Conservation (phyloP, 441 rosid genomes). For the Melastoma candidum region DNA sequence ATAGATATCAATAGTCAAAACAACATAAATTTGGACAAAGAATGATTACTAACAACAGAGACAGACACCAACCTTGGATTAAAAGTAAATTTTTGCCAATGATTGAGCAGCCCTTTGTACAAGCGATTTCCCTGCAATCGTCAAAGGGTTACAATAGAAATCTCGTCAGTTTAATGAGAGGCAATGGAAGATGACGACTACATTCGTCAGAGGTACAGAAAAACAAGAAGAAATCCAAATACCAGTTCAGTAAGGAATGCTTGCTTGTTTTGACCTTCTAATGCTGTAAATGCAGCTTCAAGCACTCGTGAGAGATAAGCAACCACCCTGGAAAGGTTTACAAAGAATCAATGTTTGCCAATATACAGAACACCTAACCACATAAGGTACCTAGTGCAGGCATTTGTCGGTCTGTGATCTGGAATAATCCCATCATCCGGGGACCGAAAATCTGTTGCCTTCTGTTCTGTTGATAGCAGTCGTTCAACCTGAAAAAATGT, state of each 20-base stretch:
- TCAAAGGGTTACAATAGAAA: constrained; percentile 10
- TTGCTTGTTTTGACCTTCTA: constrained; percentile 98
- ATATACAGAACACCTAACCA: neutral
- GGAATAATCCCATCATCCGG: constrained; percentile 95
- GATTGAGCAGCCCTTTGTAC: constrained; percentile 78
- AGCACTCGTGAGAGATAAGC: constrained; percentile 97
- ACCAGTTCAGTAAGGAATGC: constrained; percentile 97
- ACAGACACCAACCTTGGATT: constrained; percentile 67
- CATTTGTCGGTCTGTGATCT: constrained; percentile 97
- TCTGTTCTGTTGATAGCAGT: constrained; percentile 87
- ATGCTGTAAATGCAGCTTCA: constrained; percentile 91
- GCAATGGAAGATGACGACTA: neutral
- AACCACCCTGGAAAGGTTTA: constrained; percentile 52
- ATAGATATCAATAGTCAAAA: too few relatives aligned
- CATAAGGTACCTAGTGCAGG: constrained; percentile 76
- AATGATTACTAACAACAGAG: neutral
- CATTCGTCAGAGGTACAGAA: neutral
- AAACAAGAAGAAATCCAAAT: constrained; percentile 16
- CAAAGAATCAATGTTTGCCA: constrained; percentile 11
- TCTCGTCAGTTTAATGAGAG: too few relatives aligned
- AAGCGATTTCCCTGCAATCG: constrained; percentile 73
- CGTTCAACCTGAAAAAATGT: constrained; percentile 63
- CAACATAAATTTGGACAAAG: too few relatives aligned
- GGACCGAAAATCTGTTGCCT: constrained; percentile 82
- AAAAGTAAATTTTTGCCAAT: constrained; percentile 95